Evolutionary conservation across 2,329 filamentous ascomycete genomes (phyloP), one percentile per base, ranked within the genome.

Genomic region (Nemania abortiva): DNA sequence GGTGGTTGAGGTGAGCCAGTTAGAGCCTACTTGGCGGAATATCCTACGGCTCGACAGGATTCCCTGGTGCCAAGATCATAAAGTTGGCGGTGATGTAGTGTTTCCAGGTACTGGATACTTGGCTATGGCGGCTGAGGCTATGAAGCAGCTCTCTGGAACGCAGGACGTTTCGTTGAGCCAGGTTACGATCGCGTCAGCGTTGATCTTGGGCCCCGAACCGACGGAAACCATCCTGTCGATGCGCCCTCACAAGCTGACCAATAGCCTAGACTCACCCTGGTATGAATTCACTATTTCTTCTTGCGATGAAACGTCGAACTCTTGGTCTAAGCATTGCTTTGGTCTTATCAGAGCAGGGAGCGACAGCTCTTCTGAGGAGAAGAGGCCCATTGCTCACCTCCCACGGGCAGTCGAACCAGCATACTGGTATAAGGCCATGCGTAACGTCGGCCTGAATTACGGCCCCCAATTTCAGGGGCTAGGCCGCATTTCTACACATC

Each of bases 1-100:
- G 1, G 63, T 76, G 29, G 58, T 74, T 42, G 81, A 82, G 63
- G 73, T 73, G 39, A 70, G 74, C 15, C 68, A 74, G 18, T 39
- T 77, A 1, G 75, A 80, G 18, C 82, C 83, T 0, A 66, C 68
- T 0, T 88, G 83, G 82, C 74, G 82, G 1, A 84, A 83, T 53
- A 58, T 83, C 2, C 71, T 86, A 0, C 74, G 76, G 1, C 65
- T 82, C 0, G 75, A 76, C 0, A 79, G 83, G 29, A 64, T 82
- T 0, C 80, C 82, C 0, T 88, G 85, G 86, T 64, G 85, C 1
- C 70, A 72, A 0, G 82, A 85, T 54, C 84, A 88, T 69, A 76
- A 75, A 22, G 68, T 87, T 1, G 75, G 79, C 1, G 74, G 75
- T 0, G 73, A 81, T 6, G 71, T 82, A 2, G 74, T 86, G 0